Percentiles rank a stretch among this genome's conserved stretches.
Evolutionary conservation across 306 rosid genomes (phyloP).

Genomic region (Benincasa hispida): DNA sequence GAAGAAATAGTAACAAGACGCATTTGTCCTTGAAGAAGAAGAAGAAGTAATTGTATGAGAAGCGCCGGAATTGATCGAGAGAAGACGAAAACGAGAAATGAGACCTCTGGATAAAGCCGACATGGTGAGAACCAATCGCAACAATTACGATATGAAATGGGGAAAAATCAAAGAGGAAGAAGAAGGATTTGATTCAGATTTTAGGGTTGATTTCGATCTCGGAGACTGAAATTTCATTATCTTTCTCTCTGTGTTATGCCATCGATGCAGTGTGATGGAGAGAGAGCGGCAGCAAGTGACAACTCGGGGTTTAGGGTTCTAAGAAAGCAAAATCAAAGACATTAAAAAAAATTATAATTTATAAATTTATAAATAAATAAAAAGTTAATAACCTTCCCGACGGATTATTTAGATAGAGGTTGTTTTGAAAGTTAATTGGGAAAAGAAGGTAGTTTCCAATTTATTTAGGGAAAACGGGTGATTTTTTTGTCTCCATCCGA

Average conservation of each 20-base stretch:
- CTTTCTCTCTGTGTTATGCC: neutral
- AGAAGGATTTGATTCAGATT: neutral
- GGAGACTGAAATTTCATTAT: neutral
- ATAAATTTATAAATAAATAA: too few relatives aligned
- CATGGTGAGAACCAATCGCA: constrained; percentile 26
- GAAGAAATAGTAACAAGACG: constrained; percentile 1
- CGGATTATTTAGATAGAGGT: too few relatives aligned
- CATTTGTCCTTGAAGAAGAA: neutral
- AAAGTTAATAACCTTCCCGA: too few relatives aligned
- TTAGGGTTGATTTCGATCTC: neutral
- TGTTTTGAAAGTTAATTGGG: too few relatives aligned
- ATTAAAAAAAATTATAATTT: too few relatives aligned
- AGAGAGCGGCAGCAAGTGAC: neutral
- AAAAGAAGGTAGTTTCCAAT: too few relatives aligned
- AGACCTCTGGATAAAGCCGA: constrained; percentile 57
- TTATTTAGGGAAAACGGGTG: too few relatives aligned
- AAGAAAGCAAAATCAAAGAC: neutral
- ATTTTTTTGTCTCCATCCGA: too few relatives aligned
- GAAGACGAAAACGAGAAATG: constrained; percentile 37
- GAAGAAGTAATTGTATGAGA: neutral
- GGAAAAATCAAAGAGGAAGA: neutral
- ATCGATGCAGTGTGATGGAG: neutral
- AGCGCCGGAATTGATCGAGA: constrained; percentile 7
- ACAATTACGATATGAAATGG: neutral
- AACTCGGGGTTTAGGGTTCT: constrained; percentile 6